These are phyloP conservation scores for Euclidium syriacum DNA, from an alignment of 345 rosid genomes.

Conservation along the genomic window DNA sequence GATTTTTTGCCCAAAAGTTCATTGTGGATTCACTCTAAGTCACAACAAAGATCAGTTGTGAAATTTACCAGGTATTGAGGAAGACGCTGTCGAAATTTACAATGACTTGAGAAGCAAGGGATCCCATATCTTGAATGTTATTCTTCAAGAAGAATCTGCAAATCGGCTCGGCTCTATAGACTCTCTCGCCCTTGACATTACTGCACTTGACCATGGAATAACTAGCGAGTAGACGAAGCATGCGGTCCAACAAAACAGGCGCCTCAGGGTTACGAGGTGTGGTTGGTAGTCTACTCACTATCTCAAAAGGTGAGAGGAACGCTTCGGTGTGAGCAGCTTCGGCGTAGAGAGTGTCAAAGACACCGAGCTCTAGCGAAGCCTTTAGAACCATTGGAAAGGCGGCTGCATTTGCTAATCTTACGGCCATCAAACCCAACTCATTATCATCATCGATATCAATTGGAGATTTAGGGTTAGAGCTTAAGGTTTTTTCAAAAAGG, in stretches of 20 bases:
- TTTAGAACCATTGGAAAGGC: slow-evolving; percentile 34
- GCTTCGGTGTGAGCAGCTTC: slow-evolving; percentile 12
- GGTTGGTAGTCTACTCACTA: slow-evolving; percentile 25
- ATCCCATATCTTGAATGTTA: no score
- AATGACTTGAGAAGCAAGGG: no score
- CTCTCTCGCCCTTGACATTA: slow-evolving; percentile 9
- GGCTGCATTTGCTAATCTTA: slow-evolving; percentile 14
- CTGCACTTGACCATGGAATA: slow-evolving; percentile 19
- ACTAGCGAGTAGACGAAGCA: no score
- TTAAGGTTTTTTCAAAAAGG: background rate
- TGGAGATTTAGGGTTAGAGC: background rate
- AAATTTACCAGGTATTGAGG: slow-evolving; percentile 33
- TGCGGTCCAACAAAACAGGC: slow-evolving; percentile 27
- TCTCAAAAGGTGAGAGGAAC: slow-evolving; percentile 31
- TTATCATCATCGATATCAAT: background rate
- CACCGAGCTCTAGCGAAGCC: slow-evolving; percentile 32
- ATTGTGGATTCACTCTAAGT: no score
- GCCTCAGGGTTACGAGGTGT: slow-evolving; percentile 31
- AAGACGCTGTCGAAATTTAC: no score
- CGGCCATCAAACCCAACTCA: slow-evolving; percentile 27
- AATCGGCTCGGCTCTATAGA: slow-evolving; percentile 29
- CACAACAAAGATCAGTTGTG: no score
- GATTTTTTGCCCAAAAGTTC: no score
- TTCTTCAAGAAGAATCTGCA: no score
- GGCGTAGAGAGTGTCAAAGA: slow-evolving; percentile 28